Evolutionary conservation across 345 rosid genomes (phyloP).

Genomic region (Corchorus capsularis): DNA sequence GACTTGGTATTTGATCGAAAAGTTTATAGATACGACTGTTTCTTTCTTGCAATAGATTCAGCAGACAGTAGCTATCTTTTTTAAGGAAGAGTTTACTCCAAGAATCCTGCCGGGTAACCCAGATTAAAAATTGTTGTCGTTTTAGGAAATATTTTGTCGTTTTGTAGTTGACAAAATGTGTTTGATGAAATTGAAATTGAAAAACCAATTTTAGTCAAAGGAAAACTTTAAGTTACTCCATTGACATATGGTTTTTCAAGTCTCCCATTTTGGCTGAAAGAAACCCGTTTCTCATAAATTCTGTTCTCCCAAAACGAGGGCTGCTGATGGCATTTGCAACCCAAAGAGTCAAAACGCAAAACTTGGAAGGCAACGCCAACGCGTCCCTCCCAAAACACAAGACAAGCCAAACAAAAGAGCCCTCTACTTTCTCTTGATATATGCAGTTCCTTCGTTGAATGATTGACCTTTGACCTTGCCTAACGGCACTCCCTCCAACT

Average conservation of each 20-base stretch:
- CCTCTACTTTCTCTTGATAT: neutral
- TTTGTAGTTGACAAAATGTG: neutral
- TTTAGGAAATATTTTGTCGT: neutral
- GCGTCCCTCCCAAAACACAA: neutral
- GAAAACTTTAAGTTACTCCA: too few species aligned
- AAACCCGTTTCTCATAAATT: neutral
- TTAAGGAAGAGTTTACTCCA: neutral
- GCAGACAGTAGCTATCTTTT: neutral
- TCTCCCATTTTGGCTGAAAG: constrained; percentile 11
- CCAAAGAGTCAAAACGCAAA: neutral
- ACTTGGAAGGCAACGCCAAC: neutral
- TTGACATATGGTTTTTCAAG: neutral
- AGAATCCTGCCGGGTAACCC: neutral
- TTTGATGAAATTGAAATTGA: neutral
- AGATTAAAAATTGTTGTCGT: neutral
- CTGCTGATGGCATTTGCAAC: neutral
- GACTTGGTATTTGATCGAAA: neutral
- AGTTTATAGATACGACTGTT: neutral
- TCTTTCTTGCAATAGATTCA: neutral
- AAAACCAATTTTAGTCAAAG: too few species aligned
- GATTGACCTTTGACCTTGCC: neutral
- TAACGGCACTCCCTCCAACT: neutral
- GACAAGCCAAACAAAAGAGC: too few species aligned
- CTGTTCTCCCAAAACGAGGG: neutral
- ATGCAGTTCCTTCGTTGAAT: neutral